A percentile compares a stretch with the other conserved stretches of the same genome.
phyloP scores from a whole-genome alignment of 305 asterid species.

The Fraxinus xanthoxyloides region DNA sequence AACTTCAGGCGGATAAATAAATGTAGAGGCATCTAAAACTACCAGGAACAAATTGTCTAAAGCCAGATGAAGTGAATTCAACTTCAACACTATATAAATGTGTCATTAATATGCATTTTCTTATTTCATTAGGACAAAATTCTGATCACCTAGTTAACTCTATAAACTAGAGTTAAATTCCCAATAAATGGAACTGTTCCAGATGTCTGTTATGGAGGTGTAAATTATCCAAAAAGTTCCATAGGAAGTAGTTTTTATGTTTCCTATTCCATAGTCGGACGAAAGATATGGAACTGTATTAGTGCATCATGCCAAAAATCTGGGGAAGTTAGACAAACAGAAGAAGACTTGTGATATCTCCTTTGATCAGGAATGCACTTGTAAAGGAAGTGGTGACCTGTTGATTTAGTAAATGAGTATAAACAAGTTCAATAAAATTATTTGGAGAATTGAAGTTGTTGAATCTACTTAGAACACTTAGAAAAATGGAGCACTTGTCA shows the following conservation, averaged over 20 bases:
- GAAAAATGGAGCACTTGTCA: neutral
- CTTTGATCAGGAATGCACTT: neutral
- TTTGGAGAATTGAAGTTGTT: slow-evolving; percentile 11
- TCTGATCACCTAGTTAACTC: neutral
- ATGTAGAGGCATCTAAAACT: neutral
- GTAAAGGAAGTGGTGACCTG: neutral
- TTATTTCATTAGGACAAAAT: neutral
- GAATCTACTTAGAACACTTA: neutral
- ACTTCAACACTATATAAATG: neutral
- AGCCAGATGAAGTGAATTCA: neutral
- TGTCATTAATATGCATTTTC: neutral
- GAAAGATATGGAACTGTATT: neutral
- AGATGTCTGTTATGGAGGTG: neutral
- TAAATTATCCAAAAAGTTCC: neutral
- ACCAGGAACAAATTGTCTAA: neutral
- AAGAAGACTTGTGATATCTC: neutral
- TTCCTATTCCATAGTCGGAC: neutral
- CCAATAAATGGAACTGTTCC: neutral
- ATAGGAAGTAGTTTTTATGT: neutral
- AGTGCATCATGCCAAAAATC: neutral
- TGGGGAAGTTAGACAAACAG: neutral
- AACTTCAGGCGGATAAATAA: neutral
- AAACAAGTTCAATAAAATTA: neutral
- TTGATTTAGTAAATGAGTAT: neutral
- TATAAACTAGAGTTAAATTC: neutral